Evolutionary conservation across 768 basidiomycete species (phyloP).

Genomic region (Naganishia vishniacii): DNA sequence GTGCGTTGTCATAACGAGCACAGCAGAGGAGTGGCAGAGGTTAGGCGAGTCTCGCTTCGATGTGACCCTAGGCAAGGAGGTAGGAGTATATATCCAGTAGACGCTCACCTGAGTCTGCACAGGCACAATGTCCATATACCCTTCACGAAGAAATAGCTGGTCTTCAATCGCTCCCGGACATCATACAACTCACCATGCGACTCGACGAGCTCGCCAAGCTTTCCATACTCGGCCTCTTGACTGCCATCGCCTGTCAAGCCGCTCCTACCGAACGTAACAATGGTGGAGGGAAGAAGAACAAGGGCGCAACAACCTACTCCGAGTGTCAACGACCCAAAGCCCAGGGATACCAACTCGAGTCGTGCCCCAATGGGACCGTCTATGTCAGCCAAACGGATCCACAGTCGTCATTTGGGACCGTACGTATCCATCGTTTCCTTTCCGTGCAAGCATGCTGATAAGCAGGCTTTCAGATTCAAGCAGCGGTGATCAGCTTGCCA

Average conservation of each 20-base stretch:
- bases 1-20: no score
- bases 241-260: neutral
- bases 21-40: no score
- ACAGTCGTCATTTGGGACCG: constrained; percentile 42
- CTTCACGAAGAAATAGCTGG: neutral
- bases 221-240: neutral
- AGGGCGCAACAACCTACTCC: neutral
- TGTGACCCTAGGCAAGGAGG: no score
- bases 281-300: neutral
- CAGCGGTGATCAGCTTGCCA: constrained; percentile 58
- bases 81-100: no score
- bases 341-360: constrained; percentile 49
- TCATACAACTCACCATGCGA: neutral
- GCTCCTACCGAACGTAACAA: constrained; percentile 16
- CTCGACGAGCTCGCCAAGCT: neutral
- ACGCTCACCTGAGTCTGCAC: no score
- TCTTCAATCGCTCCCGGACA: neutral
- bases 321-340: constrained; percentile 26
- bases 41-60: no score
- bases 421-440: neutral
- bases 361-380: constrained; percentile 59
- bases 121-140: neutral
- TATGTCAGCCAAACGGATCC: constrained; percentile 57
- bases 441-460: constrained; percentile 19
- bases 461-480: constrained; percentile 55